Percentiles rank a stretch among this genome's conserved stretches.
These are phyloP conservation scores for Scedosporium dehoogii DNA, from an alignment of 2,329 filamentous ascomycete species.

Conservation along the genomic window DNA sequence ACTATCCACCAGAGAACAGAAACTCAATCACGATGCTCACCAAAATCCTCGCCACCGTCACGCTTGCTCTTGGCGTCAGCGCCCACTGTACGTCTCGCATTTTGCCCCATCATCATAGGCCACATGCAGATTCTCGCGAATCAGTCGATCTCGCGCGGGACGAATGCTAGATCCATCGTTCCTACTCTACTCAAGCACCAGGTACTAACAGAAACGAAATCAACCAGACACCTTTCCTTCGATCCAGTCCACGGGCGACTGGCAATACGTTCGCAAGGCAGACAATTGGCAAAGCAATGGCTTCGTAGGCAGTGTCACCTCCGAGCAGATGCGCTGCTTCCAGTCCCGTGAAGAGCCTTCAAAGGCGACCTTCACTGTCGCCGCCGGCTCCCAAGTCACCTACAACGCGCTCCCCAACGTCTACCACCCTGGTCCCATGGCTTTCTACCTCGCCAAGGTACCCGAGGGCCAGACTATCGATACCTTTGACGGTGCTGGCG, in stretches of 20 bases:
- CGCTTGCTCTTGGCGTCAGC: conserved; percentile 5
- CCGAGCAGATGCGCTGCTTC: conserved; percentile 19
- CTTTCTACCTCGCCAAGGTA: conserved; percentile 26
- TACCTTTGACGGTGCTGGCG: conserved; percentile 21
- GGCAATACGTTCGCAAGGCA: conserved; percentile 14
- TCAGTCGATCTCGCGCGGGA: not conserved
- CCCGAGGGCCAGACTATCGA: conserved; percentile 21
- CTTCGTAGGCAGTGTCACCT: conserved; percentile 16
- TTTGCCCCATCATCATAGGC: not conserved
- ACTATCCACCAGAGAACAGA: no score
- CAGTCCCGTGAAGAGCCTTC: conserved; percentile 7
- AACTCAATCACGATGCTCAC: conserved; percentile 1
- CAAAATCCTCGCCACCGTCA: not conserved
- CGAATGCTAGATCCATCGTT: no score
- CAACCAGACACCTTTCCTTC: conserved; percentile 14
- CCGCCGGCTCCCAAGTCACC: conserved; percentile 26
- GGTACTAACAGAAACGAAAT: not conserved
- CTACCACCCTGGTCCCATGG: conserved; percentile 26
- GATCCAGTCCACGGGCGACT: conserved; percentile 8
- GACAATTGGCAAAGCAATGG: conserved; percentile 16
- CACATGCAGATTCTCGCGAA: not conserved
- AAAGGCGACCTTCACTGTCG: conserved; percentile 15
- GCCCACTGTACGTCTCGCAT: conserved; percentile 6
- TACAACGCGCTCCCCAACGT: conserved; percentile 27
- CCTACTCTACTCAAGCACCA: not conserved